Evolutionary conservation across 208 protist genomes (phyloP).

Genomic region (Crithidia expoeki): DNA sequence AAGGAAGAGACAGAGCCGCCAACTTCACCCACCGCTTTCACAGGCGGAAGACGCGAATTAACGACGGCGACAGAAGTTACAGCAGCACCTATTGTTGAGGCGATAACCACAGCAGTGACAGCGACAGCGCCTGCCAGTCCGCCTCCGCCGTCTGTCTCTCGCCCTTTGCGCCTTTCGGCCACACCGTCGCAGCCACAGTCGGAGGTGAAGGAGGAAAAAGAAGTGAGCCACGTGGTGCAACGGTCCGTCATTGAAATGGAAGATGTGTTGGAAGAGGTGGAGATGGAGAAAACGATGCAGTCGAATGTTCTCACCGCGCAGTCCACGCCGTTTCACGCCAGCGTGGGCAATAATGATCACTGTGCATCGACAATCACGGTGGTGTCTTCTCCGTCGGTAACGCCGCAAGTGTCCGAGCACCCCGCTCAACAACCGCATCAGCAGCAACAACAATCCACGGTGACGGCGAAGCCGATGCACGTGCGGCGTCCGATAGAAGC

Average conservation of each 20-base stretch:
- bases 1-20: slow-evolving; percentile 8
- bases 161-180: slow-evolving; percentile 43
- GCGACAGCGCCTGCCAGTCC: slow-evolving; percentile 7
- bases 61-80: background rate
- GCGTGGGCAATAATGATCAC: background rate
- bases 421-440: background rate
- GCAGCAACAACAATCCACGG: slow-evolving; percentile 5
- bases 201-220: slow-evolving; percentile 8
- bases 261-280: background rate
- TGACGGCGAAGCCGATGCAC: background rate
- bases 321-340: slow-evolving; percentile 3
- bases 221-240: background rate
- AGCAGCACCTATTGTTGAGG: background rate
- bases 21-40: background rate
- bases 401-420: slow-evolving; percentile 5
- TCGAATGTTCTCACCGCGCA: slow-evolving; percentile 2
- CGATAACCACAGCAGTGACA: background rate
- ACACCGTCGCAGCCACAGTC: slow-evolving; percentile 33
- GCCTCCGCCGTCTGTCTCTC: slow-evolving; percentile 36
- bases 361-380: slow-evolving; percentile 13
- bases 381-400: slow-evolving; percentile 23
- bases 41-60: background rate
- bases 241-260: background rate
- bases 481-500: background rate
- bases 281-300: background rate